Percentiles rank a stretch among this genome's conserved stretches.
phyloP scores from a whole-genome alignment of 148 eudicot species.

The Cornus controversa region DNA sequence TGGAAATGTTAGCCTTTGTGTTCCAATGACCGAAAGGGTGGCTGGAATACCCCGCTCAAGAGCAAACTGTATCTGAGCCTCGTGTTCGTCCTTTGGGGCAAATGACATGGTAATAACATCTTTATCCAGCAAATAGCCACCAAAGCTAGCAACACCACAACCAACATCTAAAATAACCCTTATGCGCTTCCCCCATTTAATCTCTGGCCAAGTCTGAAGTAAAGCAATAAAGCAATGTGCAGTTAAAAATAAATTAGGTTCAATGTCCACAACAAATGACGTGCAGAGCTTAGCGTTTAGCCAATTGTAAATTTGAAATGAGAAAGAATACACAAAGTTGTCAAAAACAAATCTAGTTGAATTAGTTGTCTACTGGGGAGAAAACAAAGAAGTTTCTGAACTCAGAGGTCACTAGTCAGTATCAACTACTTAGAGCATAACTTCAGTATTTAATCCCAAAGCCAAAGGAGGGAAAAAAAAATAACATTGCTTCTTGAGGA shows the following conservation, averaged over 20 bases:
- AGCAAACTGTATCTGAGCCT: constrained; percentile 99
- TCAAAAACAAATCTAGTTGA: no score
- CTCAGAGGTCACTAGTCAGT: no score
- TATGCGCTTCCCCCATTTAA: constrained; percentile 83
- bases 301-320: no score
- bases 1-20: constrained; percentile 89
- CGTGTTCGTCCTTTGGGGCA: constrained; percentile 97
- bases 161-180: constrained; percentile 96
- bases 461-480: no score
- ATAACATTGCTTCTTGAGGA: no score
- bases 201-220: constrained; percentile 60
- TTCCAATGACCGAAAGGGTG: constrained; percentile 86
- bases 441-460: no score
- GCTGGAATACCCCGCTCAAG: constrained; percentile 98
- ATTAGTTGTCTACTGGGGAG: no score
- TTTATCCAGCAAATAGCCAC: constrained; percentile 89
- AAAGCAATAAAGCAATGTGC: constrained; percentile 1
- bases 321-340: no score
- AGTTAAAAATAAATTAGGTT: background rate
- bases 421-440: no score
- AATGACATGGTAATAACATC: constrained; percentile 93
- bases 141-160: constrained; percentile 99
- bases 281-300: background rate
- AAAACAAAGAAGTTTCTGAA: no score
- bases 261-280: constrained; percentile 1